Conservation (phyloP, 2,329 filamentous ascomycete species). For the Xylariaceae sp. region DNA sequence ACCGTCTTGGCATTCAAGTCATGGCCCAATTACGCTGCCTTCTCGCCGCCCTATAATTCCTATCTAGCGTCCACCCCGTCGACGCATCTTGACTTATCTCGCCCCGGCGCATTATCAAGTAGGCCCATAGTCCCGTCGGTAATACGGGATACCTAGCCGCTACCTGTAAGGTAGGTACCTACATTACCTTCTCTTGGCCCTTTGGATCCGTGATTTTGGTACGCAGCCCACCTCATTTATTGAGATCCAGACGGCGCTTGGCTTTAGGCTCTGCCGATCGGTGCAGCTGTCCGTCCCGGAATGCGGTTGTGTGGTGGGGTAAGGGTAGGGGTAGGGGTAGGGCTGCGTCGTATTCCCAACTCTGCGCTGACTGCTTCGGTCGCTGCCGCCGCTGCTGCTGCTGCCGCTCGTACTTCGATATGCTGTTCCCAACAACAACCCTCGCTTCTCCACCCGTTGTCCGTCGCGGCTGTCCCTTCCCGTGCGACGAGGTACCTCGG, state of each 20-base stretch:
- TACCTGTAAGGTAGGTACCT: no score
- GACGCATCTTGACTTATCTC: not conserved
- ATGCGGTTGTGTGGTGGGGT: conserved; percentile 26
- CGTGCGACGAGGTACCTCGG: conserved; percentile 1
- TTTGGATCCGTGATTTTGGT: not conserved
- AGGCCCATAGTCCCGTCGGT: no score
- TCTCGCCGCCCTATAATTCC: not conserved
- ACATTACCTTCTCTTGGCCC: not conserved
- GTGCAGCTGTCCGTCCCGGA: conserved; percentile 19
- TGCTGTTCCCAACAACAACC: conserved; percentile 10
- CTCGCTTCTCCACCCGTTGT: conserved; percentile 18
- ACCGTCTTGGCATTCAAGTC: not conserved
- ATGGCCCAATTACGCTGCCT: not conserved
- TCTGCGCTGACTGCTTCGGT: conserved; percentile 19
- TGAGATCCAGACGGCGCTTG: conserved; percentile 5
- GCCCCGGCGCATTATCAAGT: no score
- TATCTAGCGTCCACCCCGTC: not conserved
- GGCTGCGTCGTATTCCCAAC: conserved; percentile 22
- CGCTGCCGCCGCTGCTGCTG: conserved; percentile 16
- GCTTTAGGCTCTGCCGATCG: conserved; percentile 4
- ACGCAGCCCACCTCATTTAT: not conserved
- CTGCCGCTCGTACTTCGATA: conserved; percentile 10
- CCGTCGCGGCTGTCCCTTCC: conserved; percentile 9
- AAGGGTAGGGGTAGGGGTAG: conserved; percentile 22
- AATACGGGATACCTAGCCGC: no score